Evolutionary conservation across 2,329 filamentous ascomycete genomes (phyloP), one percentile per base, ranked within the genome.

Genomic region (Penicillium carneum): DNA sequence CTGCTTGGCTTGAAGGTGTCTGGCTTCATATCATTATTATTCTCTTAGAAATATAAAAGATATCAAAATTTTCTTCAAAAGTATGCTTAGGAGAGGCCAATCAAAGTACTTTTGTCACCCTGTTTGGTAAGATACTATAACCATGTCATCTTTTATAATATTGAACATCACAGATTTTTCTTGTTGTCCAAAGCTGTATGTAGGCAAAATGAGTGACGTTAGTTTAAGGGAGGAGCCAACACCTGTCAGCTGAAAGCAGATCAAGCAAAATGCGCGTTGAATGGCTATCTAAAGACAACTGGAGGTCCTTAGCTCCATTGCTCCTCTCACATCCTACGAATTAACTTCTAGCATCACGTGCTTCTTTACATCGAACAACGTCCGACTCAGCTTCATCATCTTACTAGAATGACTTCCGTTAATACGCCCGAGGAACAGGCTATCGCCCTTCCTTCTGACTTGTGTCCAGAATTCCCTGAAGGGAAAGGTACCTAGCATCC

Each of bases 401-500:
- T 2, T 26, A 26, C 34, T 8, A 23, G 6, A 34, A 38, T 50
- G 48, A n/a, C 33, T 26, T 38, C 33, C 3, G 10, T 50, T 20
- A 50, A 50, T n/a, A 36, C 48, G 4, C 10, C 48, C 9, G 33
- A 38, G 33, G 48, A 38, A 33, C 48, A 50, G 33, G 48, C 48
- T 20, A 26, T 50, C 9, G 48, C 48, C 48, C 34, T 50, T 50
- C 9, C 48, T 50, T 26, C 48, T 50, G 20, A n/a, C 16, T 8
- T 50, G 48, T 12, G 47, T 38, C 9, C 10, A 38, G 16, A 38
- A 26, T 16, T 50, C 48, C 16, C 33, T 26, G 10, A 50, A 38
- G 33, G 48, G 20, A 16, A 38, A 34, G 33, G 48, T 50, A 50
- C 10, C 20, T 16, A 23, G 8, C 7, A 9, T 6, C 29, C 29